Base-by-base conservation (phyloP, 805 yeast genomes). In the Hanseniaspora jakobsenii region DNA sequence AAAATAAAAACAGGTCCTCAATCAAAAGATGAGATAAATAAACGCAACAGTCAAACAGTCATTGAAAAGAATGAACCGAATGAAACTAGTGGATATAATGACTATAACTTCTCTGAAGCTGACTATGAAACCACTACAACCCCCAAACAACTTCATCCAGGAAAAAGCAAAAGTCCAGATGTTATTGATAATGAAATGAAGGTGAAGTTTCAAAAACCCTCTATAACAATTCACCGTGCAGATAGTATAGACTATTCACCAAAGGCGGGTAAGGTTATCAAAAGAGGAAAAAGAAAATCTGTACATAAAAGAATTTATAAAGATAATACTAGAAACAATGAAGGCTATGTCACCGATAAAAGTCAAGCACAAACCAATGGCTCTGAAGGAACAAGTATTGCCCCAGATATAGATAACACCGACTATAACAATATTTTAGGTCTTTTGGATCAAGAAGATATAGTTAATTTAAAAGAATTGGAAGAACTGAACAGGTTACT, bases 81-180 rank as follows among this genome's bases (percentile, higher is more conserved):
- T 7, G 27, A 37, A 12, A 29, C 35, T 5, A 28, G 24, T 21
- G 38, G 34, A 18, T 42, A 35, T 21, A 42, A 29, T 9, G 39
- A 42, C 9, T 42, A 42, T 36, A 42, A 42, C 30, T 42, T 42
- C 19, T 42, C 46, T 12, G 46, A 42, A 23, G 46, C 46, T 7
- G 46, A 42, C 18, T 42, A 42, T 21, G 46, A 42, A 29, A 42
- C 36, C 7, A 42, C 46, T 23, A 42, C 46, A 5, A 42, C 46
- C 18, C 46, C 46, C 1, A 41, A 19, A 21, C 30, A 18, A 3
- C n/a, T n/a, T n/a, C n/a, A n/a, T n/a, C n/a, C n/a, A n/a, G n/a
- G n/a, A n/a, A n/a, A n/a, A n/a, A n/a, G n/a, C n/a, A n/a, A n/a
- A n/a, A n/a, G n/a, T n/a, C n/a, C n/a, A n/a, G n/a, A 24, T 10